Evolutionary conservation across 192 early-diverging fungal genomes (phyloP).

Genomic region (Geranomyces variabilis): DNA sequence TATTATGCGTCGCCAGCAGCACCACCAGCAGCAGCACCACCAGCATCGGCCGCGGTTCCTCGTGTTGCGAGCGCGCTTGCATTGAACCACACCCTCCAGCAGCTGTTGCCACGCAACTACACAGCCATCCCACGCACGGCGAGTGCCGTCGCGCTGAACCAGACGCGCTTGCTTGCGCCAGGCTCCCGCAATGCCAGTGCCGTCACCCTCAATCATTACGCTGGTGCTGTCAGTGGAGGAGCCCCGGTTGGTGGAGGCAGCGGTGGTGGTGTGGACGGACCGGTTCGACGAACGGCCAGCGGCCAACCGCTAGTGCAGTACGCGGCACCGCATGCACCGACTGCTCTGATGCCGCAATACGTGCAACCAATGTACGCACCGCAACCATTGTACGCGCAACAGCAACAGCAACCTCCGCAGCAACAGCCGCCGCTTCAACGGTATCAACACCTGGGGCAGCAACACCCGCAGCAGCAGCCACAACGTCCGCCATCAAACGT

Average conservation of each 20-base stretch:
- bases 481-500: no score
- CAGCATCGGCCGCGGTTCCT: background rate
- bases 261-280: no score
- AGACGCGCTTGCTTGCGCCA: background rate
- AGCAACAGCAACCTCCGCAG: background rate
- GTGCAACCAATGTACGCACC: background rate
- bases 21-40: background rate
- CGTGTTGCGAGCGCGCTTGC: constrained; percentile 2
- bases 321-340: constrained; percentile 16
- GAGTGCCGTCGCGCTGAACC: constrained; percentile 1
- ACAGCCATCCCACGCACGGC: background rate
- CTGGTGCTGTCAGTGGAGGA: no score
- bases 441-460: constrained; percentile 4
- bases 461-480: constrained; percentile 1
- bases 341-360: background rate
- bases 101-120: constrained; percentile 8
- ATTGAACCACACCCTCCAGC: constrained; percentile 1
- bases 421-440: constrained; percentile 3
- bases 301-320: constrained; percentile 8
- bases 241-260: no score
- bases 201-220: background rate
- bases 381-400: background rate
- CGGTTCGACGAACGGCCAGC: background rate
- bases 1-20: background rate
- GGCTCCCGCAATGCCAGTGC: background rate